These are phyloP conservation scores for Acer saccharum DNA, from an alignment of 345 rosid species.

Conservation along the genomic window DNA sequence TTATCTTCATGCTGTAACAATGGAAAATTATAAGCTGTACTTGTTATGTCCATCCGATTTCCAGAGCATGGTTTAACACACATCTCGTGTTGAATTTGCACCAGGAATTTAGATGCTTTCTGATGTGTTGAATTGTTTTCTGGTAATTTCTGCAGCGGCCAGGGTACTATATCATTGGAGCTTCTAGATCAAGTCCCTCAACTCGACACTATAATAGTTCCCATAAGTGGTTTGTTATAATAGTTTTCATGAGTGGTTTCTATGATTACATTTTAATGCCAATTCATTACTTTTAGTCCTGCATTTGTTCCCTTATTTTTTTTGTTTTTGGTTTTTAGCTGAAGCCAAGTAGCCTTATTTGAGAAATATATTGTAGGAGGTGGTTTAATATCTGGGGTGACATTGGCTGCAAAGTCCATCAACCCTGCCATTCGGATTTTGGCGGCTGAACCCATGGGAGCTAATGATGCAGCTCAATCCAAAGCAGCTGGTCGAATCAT, in stretches of 20 bases:
- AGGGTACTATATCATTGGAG: conserved; percentile 84
- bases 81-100: not conserved
- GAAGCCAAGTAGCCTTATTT: not conserved
- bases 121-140: conserved; percentile 15
- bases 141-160: conserved; percentile 88
- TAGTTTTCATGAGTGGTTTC: conserved; percentile 85
- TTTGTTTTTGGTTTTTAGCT: not conserved
- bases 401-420: conserved; percentile 88
- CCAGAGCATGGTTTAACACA: not conserved
- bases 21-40: not conserved
- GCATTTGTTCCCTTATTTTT: not conserved
- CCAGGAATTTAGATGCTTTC: conserved; percentile 6
- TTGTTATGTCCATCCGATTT: not conserved
- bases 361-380: conserved; percentile 52
- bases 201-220: conserved; percentile 73
- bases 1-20: not conserved
- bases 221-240: conserved; percentile 78
- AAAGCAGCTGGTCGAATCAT: conserved; percentile 73
- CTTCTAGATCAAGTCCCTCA: conserved; percentile 74
- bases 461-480: conserved; percentile 92
- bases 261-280: not conserved
- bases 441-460: conserved; percentile 91
- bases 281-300: not conserved
- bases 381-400: conserved; percentile 85
- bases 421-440: conserved; percentile 77